Conservation (phyloP, 2,329 filamentous ascomycete species). For the Trichoderma afroharzianum region DNA sequence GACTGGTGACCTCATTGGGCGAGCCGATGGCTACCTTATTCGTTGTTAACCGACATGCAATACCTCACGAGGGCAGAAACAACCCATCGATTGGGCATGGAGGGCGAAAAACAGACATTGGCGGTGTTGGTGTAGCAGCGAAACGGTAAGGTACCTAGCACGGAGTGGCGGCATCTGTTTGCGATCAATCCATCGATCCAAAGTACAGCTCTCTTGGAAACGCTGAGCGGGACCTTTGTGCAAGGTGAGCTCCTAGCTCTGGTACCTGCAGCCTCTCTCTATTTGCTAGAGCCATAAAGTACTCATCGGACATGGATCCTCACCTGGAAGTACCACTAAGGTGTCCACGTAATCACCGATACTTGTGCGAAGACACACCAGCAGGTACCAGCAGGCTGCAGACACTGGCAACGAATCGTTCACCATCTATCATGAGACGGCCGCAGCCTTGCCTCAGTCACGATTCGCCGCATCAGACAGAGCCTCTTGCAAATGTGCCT, state of each 20-base stretch:
- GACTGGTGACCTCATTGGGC: background rate
- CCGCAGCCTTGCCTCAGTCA: background rate
- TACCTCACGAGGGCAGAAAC: background rate
- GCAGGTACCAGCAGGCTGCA: background rate
- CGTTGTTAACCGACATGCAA: background rate
- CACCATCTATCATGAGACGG: background rate
- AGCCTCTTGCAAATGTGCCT: background rate
- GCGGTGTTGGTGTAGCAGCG: background rate
- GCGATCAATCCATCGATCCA: background rate
- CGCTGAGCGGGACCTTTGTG: background rate
- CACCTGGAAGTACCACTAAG: background rate
- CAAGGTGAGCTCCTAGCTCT: background rate
- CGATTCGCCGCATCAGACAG: background rate
- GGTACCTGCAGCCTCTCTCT: background rate
- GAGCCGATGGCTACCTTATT: background rate
- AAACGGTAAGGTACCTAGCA: background rate
- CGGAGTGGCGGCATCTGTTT: background rate
- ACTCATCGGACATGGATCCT: background rate
- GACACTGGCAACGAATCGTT: background rate
- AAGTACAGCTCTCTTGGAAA: background rate
- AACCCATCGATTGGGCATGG: background rate
- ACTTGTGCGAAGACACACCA: background rate
- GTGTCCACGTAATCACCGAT: conserved; percentile 7
- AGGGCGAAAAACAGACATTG: background rate
- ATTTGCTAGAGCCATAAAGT: background rate